Base-by-base conservation (phyloP, 2,329 filamentous ascomycete species). In the Podosphaera xanthii region DNA sequence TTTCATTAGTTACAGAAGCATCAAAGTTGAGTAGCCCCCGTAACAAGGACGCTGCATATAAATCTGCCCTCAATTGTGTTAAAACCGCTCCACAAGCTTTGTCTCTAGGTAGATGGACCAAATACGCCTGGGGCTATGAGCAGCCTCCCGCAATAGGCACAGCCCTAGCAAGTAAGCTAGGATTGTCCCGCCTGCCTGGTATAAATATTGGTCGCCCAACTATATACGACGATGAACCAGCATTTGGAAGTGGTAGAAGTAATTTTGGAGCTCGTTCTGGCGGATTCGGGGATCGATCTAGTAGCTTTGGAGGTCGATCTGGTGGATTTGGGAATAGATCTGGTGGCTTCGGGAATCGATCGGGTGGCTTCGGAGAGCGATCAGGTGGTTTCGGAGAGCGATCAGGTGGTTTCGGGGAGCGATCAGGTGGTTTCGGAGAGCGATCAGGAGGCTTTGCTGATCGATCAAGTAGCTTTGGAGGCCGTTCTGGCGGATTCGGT, bases 111-210 rank as follows among this genome's bases (percentile, higher is more conserved):
- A 65, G 66, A 42, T 67, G 64, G 68, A 63, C 65, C 0, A 65
- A 64, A 60, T 69, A 63, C 61, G 69, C 67, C 33, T 69, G 67
- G 67, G 69, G 69, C 7, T 67, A 63, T 56, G 67, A 67, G 31
- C 38, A 63, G 33, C 68, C 69, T n/a, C 69, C 69, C 8, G 4
- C 48, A 0, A 61, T 70, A 33, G 4, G 49, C 3, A 54, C 58
- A n/a, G 30, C n/a, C 2, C 33, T 66, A 2, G 65, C 64, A 1
- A n/a, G 38, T 4, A 68, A 63, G 49, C 34, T 69, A 22, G 66
- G 65, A 10, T 38, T 69, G 10, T 4, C 46, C 8, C 62, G 49
- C n/a, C 0, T 64, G n/a, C 60, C 60, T 5, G 63, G 65, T 31
- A 56, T 67, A 30, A 64, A 64, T 22, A 61, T 66, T 52, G 62